Conservation (phyloP, 108 stramenopile species). For the Skeletonema costatum region DNA sequence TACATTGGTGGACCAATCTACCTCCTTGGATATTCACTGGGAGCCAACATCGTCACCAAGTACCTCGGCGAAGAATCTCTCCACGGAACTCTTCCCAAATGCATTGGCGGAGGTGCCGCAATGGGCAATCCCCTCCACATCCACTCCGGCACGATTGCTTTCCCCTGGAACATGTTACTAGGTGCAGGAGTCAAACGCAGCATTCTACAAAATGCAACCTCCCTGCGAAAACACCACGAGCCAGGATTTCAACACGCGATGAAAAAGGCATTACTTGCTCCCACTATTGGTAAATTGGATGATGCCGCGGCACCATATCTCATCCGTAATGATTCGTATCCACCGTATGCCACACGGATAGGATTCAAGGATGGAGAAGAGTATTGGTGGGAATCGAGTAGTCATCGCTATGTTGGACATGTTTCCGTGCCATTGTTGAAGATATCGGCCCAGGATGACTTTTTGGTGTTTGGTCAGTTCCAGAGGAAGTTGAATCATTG, state of each 20-base stretch:
- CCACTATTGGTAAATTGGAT: slow-evolving; percentile 73
- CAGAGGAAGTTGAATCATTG: slow-evolving; percentile 60
- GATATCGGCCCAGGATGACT: slow-evolving; percentile 81
- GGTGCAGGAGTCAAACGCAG: slow-evolving; percentile 74
- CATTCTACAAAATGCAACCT: slow-evolving; percentile 48
- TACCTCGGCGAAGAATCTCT: slow-evolving; percentile 89
- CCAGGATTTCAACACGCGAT: slow-evolving; percentile 55
- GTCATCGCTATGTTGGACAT: slow-evolving; percentile 65
- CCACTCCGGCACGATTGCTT: slow-evolving; percentile 45
- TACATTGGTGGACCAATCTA: slow-evolving; percentile 59
- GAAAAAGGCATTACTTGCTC: slow-evolving; percentile 50
- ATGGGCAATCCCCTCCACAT: slow-evolving; percentile 84
- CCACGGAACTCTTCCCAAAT: slow-evolving; percentile 68
- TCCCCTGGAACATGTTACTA: slow-evolving; percentile 66
- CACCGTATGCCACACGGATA: slow-evolving; percentile 65
- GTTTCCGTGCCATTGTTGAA: slow-evolving; percentile 80
- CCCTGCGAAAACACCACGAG: slow-evolving; percentile 47
- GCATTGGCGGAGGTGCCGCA: slow-evolving; percentile 73
- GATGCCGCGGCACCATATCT: slow-evolving; percentile 62
- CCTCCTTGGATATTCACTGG: slow-evolving; percentile 77
- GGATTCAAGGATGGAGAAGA: slow-evolving; percentile 68
- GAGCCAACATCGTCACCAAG: slow-evolving; percentile 84
- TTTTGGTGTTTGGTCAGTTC: slow-evolving; percentile 66
- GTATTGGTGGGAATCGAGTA: slow-evolving; percentile 78
- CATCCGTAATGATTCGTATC: slow-evolving; percentile 62